phyloP scores from a whole-genome alignment of 306 rosid species.

The Calophaca sinica region DNA sequence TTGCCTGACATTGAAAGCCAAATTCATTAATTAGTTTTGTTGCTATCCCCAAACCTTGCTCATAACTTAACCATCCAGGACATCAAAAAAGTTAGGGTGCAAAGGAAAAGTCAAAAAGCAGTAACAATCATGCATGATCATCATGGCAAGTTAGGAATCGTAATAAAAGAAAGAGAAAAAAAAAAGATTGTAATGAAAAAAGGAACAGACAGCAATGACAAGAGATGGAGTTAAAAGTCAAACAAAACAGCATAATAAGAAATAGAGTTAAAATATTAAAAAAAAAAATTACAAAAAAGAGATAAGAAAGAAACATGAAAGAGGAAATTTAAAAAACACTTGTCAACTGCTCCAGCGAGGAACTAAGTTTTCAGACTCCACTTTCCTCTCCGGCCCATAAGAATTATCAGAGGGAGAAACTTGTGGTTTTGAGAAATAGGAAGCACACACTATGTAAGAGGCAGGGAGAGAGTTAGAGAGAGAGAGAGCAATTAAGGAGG shows the following conservation, averaged over 20 bases:
- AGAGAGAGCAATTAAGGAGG: too few relatives aligned
- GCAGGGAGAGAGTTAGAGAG: too few relatives aligned
- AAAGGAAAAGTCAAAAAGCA: not conserved
- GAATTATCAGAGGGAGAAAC: too few relatives aligned
- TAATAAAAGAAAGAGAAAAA: not conserved
- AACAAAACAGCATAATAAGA: not conserved
- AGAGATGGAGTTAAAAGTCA: not conserved
- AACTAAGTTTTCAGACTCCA: too few relatives aligned
- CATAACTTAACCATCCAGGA: not conserved
- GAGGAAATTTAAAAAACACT: not conserved
- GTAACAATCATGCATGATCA: not conserved
- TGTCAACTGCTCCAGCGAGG: not conserved
- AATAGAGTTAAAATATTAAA: too few relatives aligned
- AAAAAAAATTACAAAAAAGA: too few relatives aligned
- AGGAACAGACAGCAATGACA: not conserved
- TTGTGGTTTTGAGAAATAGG: too few relatives aligned
- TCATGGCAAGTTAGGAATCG: not conserved
- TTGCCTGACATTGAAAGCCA: not conserved
- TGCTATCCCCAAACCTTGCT: not conserved
- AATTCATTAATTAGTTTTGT: not conserved
- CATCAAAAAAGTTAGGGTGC: not conserved
- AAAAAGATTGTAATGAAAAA: not conserved
- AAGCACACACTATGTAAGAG: too few relatives aligned
- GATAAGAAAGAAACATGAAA: not conserved
- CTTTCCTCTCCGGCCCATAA: too few relatives aligned